Evolutionary conservation across 2,329 filamentous ascomycete species (phyloP), one percentile per base, ranked within the genome.

Genomic region (Gremmenia infestans): DNA sequence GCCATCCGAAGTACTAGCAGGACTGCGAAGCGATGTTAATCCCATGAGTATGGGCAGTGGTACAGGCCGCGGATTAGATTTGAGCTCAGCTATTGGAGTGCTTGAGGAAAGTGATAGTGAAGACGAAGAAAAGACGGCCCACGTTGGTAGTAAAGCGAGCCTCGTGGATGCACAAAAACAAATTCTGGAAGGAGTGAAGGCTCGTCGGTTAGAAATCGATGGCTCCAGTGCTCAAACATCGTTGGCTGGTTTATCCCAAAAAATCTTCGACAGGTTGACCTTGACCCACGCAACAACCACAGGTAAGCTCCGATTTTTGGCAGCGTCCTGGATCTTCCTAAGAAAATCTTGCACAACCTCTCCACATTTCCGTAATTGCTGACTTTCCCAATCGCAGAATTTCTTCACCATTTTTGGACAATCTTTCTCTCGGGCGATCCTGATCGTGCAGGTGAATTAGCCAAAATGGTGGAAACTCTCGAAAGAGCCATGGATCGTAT

Each of bases 361-460:
- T 32, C 28, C 28, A 32, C 28, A 32, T 32, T 9, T 32, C 12
- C 28, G 28, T 9, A 11, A 32, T 12, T 45, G 6, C 45, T 48
- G 6, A 48, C 22, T 48, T 17, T 25, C 28, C 17, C 28, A 15
- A 22, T 32, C 12, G 37, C 23, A 39, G 94, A 99, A 68, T 99
- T 97, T 67, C 76, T 99, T n/a, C 89, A 93, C 65, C 95, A 97
- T 71, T 99, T 99, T 75, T 99, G 93, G 93, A 81, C 83, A 36
- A 85, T 92, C 0, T 99, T 96, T 68, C 79, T 96, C 25, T 97
- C 92, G 0, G 93, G 92, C 14, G 90, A 97, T 68, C 75, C 89
- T 1, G 86, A 90, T 57, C 86, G 90, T 36, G 89, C 90, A 0
- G 79, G 80, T 43, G 93, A 99, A 72, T 79, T 97, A 14, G 84